Evolutionary conservation across 495 filamentous ascomycete species (phyloP).

Genomic region (Melanomma pulvis-pyrius): DNA sequence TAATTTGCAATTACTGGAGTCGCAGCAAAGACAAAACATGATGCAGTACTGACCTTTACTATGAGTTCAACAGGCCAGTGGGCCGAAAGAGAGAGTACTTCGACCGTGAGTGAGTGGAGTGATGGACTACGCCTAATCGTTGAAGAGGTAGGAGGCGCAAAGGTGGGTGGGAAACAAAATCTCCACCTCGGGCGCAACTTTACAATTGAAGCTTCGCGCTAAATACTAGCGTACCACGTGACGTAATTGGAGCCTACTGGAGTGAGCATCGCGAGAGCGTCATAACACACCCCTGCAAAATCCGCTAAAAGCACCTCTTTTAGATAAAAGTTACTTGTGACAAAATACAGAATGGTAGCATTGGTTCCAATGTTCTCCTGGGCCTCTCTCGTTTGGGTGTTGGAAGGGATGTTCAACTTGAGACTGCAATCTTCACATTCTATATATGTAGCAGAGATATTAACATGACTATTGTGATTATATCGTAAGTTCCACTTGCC

Average conservation of each 20-base stretch:
- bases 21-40: neutral
- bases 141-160: neutral
- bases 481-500: neutral
- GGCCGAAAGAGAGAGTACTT: neutral
- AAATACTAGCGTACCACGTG: neutral
- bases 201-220: neutral
- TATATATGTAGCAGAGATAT: constrained; percentile 1
- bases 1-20: neutral
- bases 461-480: neutral
- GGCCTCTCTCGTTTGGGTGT: too few species aligned
- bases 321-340: too few species aligned
- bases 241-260: neutral
- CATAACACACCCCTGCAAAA: neutral
- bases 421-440: neutral
- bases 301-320: too few species aligned
- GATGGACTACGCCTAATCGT: neutral
- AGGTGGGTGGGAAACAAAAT: neutral
- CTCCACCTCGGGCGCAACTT: neutral
- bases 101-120: neutral
- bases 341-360: too few species aligned
- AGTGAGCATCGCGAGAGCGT: neutral
- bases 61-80: neutral
- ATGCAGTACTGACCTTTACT: neutral
- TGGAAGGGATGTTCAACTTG: too few species aligned
- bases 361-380: too few species aligned